phyloP scores from a whole-genome alignment of 1,284 basidiomycete genomes.

The Ustilago cynodontis region DNA sequence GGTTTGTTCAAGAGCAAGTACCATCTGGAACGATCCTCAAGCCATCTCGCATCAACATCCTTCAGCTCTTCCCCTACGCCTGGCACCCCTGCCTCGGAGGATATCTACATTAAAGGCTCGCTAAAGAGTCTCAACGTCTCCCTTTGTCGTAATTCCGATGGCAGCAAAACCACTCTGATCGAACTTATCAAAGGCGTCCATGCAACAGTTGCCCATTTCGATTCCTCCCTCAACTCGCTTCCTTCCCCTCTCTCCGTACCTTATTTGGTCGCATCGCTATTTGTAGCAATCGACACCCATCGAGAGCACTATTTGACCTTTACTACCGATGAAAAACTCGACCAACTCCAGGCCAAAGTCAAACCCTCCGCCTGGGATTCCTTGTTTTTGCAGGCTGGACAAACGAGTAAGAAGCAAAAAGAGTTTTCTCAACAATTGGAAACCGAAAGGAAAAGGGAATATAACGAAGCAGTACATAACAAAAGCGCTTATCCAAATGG shows the following conservation, averaged over 20 bases:
- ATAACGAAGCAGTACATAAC: conserved; percentile 43
- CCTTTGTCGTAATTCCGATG: conserved; percentile 32
- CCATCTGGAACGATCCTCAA: conserved; percentile 26
- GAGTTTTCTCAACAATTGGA: conserved; percentile 49
- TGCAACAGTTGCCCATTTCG: conserved; percentile 42
- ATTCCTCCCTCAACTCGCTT: conserved; percentile 23
- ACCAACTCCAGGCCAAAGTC: conserved; percentile 72
- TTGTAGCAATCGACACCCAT: conserved; percentile 46
- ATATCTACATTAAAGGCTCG: conserved; percentile 46
- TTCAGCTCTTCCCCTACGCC: background rate
- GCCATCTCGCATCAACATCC: background rate
- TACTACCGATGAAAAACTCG: conserved; percentile 81
- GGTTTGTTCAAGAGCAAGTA: conserved; percentile 54
- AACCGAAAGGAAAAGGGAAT: conserved; percentile 31
- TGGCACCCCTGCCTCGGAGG: conserved; percentile 17
- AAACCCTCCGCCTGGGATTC: conserved; percentile 48
- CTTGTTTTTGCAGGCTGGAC: conserved; percentile 44
- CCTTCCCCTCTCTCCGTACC: conserved; percentile 21
- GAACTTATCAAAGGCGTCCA: conserved; percentile 47
- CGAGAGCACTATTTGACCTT: conserved; percentile 71
- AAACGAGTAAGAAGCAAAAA: conserved; percentile 50
- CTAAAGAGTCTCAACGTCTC: conserved; percentile 40
- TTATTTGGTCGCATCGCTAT: conserved; percentile 40
- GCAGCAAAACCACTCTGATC: conserved; percentile 34
- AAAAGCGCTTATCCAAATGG: conserved; percentile 42